Percentiles rank a stretch among this genome's conserved stretches.
Conservation (phyloP, 306 rosid genomes). For the Hippophae rhamnoides region DNA sequence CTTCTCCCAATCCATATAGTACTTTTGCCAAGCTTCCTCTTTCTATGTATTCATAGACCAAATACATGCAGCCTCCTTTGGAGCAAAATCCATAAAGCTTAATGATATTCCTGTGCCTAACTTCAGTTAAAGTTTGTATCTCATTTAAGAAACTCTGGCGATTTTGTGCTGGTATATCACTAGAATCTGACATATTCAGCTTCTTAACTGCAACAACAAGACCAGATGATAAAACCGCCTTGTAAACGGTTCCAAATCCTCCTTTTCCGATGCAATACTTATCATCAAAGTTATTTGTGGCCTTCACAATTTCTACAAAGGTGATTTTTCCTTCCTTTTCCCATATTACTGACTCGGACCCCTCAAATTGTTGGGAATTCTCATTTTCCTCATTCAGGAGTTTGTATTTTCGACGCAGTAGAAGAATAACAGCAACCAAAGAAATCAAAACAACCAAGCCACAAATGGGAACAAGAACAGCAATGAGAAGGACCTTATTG, state of each 20-base stretch:
- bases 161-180: conserved; percentile 23
- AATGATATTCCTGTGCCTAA: conserved; percentile 51
- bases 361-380: neutral
- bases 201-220: conserved; percentile 44
- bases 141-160: conserved; percentile 38
- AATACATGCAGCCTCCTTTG: conserved; percentile 23
- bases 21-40: conserved; percentile 42
- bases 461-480: conserved; percentile 28
- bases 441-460: conserved; percentile 12
- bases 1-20: conserved; percentile 27
- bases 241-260: conserved; percentile 60
- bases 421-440: conserved; percentile 6
- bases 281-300: conserved; percentile 44
- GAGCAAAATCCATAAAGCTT: conserved; percentile 51
- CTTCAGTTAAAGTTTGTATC: conserved; percentile 36
- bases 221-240: conserved; percentile 30
- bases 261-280: conserved; percentile 52
- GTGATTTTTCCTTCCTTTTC: conserved; percentile 35
- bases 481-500: conserved; percentile 20
- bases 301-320: conserved; percentile 36
- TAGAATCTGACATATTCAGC: conserved; percentile 26
- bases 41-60: conserved; percentile 38
- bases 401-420: conserved; percentile 3
- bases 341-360: conserved; percentile 19
- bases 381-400: conserved; percentile 17